Base-by-base conservation (phyloP, 2,329 filamentous ascomycete species). In the Penicillium oxalicum region DNA sequence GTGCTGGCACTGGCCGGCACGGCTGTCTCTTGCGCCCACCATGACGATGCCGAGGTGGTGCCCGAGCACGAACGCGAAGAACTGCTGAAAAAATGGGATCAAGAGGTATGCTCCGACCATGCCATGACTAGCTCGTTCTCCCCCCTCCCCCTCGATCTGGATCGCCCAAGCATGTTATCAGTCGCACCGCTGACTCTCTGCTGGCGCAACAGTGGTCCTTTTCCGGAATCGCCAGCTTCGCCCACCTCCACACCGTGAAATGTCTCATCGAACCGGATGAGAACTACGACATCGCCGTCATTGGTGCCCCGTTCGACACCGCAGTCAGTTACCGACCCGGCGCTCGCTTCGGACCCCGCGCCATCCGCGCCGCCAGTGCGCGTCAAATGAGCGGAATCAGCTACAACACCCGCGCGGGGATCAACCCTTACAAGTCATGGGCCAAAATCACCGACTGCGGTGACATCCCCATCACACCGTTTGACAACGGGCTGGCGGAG, bases 391-490 rank as follows among this genome's bases (percentile, higher is more conserved):
- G 83, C 2, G 88, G 86, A 67, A 81, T 88, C 37, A 86, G 86
- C 63, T 90, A 87, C 78, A 95, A 95, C 70, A 81, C 86, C 2
- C 83, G 89, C 24, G 89, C 88, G 1, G 79, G 78, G 35, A 78
- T 95, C 57, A 96, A 95, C 68, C 89, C 91, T 0, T 95, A 93
- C 71, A 74, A 75, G 36, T 85, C 79, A 47, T 91, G 87, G 86
- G 86, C 87, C 0, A 82, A 74, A 35, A 81, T 95, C 50, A 75
- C 91, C 44, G 91, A 96, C 74, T 96, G 91, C 67, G 91, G 91
- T 40, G 91, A 95, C 65, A 89, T 95, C 48, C 89, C 91, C 27
- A 77, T 94, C 56, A 88, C 86, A 0, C 90, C 90, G 0, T 85
- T 94, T 59, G 89, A 95, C 72, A 95, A 95, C 66, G 81, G 76